phyloP scores from a whole-genome alignment of 2,329 filamentous ascomycete genomes.

The Nemania sp. region DNA sequence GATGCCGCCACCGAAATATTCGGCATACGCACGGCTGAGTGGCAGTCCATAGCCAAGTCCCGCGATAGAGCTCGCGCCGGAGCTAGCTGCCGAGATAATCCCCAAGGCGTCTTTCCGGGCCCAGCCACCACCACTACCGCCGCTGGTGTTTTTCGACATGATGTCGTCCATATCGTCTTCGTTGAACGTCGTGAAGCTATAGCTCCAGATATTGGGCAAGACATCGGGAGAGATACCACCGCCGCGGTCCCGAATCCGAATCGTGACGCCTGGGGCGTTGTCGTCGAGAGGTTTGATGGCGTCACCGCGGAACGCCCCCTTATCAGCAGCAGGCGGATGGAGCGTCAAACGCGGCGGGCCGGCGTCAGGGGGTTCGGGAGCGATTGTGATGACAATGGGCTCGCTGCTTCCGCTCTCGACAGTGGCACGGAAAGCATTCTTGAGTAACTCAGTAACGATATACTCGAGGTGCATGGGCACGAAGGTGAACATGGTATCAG shows the following conservation, averaged over 20 bases:
- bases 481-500: slow-evolving; percentile 89
- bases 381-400: slow-evolving; percentile 92
- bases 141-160: slow-evolving; percentile 55
- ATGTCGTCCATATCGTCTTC: slow-evolving; percentile 66
- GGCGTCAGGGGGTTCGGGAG: slow-evolving; percentile 67
- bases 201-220: slow-evolving; percentile 91
- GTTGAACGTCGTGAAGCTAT: slow-evolving; percentile 95
- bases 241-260: slow-evolving; percentile 94
- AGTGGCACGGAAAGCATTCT: slow-evolving; percentile 95
- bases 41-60: slow-evolving; percentile 94
- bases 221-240: slow-evolving; percentile 90
- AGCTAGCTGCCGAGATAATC: slow-evolving; percentile 77
- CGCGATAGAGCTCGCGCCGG: slow-evolving; percentile 85
- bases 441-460: slow-evolving; percentile 94
- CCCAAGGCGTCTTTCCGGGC: slow-evolving; percentile 76
- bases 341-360: slow-evolving; percentile 51
- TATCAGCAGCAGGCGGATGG: slow-evolving; percentile 53
- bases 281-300: slow-evolving; percentile 70
- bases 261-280: slow-evolving; percentile 86
- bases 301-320: slow-evolving; percentile 58
- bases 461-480: slow-evolving; percentile 97
- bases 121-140: slow-evolving; percentile 58
- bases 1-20: slow-evolving; percentile 97
- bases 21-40: slow-evolving; percentile 90
- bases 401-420: slow-evolving; percentile 86